These are phyloP conservation scores for Aplosporella prunicola DNA, from an alignment of 2,329 filamentous ascomycete species.

Conservation along the genomic window DNA sequence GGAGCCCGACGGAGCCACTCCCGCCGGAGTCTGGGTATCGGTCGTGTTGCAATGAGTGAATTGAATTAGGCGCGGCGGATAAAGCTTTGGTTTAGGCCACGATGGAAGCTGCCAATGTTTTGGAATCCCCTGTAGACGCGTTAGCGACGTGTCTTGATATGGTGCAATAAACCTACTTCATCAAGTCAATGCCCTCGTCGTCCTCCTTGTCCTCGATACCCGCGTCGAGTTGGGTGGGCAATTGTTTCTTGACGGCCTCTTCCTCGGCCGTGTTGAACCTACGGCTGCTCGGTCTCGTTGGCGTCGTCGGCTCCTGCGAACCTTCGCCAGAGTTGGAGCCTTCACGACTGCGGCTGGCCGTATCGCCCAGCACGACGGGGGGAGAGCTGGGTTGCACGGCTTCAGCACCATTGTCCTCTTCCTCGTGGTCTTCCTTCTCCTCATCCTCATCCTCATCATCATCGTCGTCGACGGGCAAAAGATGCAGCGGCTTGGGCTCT, in stretches of 20 bases:
- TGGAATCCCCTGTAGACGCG: conserved; percentile 35
- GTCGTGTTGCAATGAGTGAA: too few species aligned
- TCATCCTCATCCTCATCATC: conserved; percentile 23
- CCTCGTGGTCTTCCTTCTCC: conserved; percentile 18
- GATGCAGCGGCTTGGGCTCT: conserved; percentile 18
- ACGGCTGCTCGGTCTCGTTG: conserved; percentile 10
- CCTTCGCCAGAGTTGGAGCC: conserved; percentile 7
- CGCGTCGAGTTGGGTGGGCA: conserved; percentile 17
- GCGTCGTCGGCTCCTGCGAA: conserved; percentile 8
- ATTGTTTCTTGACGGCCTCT: conserved; percentile 9
- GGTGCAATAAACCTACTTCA: conserved; percentile 32
- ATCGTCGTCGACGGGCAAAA: conserved; percentile 7
- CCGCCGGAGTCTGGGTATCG: too few species aligned
- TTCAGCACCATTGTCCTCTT: conserved; percentile 18
- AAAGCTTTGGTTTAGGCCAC: conserved; percentile 9
- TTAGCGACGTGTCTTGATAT: conserved; percentile 13
- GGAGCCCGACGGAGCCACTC: too few species aligned
- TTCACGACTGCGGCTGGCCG: conserved; percentile 15
- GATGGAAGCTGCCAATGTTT: conserved; percentile 39
- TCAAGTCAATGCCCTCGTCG: conserved; percentile 40
- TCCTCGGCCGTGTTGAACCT: conserved; percentile 10
- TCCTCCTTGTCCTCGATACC: conserved; percentile 35
- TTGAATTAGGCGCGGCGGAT: conserved; percentile 9
- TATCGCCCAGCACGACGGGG: conserved; percentile 27
- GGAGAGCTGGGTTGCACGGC: conserved; percentile 28